Base-by-base conservation (phyloP, 169 alveolate species). In the Eimeria praecox region DNA sequence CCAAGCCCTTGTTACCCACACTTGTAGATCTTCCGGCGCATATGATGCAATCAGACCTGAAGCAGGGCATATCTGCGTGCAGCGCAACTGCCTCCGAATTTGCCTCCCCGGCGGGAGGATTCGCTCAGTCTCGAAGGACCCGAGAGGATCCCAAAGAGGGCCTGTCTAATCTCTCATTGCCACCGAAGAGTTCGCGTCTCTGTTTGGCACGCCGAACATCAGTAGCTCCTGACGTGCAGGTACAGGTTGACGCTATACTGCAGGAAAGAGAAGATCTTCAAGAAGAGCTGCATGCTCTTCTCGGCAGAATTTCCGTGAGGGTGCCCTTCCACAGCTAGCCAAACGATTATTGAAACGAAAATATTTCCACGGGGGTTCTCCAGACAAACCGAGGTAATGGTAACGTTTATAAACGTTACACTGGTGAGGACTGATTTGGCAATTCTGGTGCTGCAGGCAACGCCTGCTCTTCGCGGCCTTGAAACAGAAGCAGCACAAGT, bases 301-400 rank as follows among this genome's bases (percentile, higher is more conserved):
- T 87, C 62, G 27, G 75, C 62, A 59, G 94, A 59, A 64, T 64
- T 40, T 62, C 94, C 40, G 94, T 87, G 83, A 87, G 94, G n/a
- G 44, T 59, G 33, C 24, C 38, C 54, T 30, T 75, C 69, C 27
- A 33, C 4, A 35, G 16, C 44, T 30, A 24, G 42, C 40, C 0
- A 38, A 80, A 46, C 52, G 62, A 35, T 0, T 80, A 3, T 14
- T 38, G 54, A 80, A 42, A 44, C 38, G 30, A 24, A n/a, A 30
- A 16, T 27, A 46, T 30, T 30, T 44, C 27, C n/a, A 24, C n/a
- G n/a, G 89, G 40, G 4, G 89, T 69, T 30, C 16, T 24, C 24
- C 66, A 44, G 42, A 22, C 10, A 80, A 27, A 44, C 0, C 66
- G 27, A 5, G 0, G 30, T 40, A 20, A 38, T 44, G 44, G 22